These are phyloP conservation scores for Zarea fungicola DNA, from an alignment of 2,329 filamentous ascomycete species.

Conservation along the genomic window DNA sequence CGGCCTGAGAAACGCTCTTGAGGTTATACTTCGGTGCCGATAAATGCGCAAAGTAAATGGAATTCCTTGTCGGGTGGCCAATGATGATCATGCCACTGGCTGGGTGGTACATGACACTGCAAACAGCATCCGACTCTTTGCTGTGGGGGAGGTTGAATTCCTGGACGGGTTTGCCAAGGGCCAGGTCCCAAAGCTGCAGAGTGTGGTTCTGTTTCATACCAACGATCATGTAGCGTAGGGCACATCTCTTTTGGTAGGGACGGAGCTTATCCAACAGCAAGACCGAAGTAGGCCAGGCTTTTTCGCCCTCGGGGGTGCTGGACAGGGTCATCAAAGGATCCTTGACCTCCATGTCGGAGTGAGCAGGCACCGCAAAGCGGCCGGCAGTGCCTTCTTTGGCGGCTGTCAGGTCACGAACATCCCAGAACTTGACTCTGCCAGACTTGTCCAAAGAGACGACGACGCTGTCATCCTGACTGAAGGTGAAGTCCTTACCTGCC, in stretches of 20 bases:
- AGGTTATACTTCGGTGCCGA: slow-evolving; percentile 92
- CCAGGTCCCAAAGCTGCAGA: slow-evolving; percentile 96
- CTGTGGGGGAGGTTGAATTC: slow-evolving; percentile 95
- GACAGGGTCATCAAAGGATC: slow-evolving; percentile 81
- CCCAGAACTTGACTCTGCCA: slow-evolving; percentile 96
- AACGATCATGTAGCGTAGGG: slow-evolving; percentile 90
- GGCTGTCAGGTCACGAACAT: slow-evolving; percentile 72
- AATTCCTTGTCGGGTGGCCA: slow-evolving; percentile 94
- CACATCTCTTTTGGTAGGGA: slow-evolving; percentile 83
- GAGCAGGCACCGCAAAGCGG: slow-evolving; percentile 47
- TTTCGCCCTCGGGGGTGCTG: slow-evolving; percentile 81
- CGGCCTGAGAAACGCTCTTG: slow-evolving; percentile 76
- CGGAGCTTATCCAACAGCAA: slow-evolving; percentile 94
- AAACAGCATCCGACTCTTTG: slow-evolving; percentile 96
- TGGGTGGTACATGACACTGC: slow-evolving; percentile 92
- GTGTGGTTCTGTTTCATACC: slow-evolving; percentile 99
- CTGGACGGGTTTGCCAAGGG: slow-evolving; percentile 89
- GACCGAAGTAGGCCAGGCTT: slow-evolving; percentile 95
- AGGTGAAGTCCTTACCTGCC: slow-evolving; percentile 95
- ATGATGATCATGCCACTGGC: slow-evolving; percentile 89
- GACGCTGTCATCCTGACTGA: slow-evolving; percentile 92
- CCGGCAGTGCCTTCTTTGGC: slow-evolving; percentile 46
- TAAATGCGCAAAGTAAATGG: slow-evolving; percentile 92
- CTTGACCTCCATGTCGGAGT: slow-evolving; percentile 68
- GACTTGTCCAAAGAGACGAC: slow-evolving; percentile 97